Conservation (phyloP, 768 basidiomycete genomes). For the Trametes coccinea region DNA sequence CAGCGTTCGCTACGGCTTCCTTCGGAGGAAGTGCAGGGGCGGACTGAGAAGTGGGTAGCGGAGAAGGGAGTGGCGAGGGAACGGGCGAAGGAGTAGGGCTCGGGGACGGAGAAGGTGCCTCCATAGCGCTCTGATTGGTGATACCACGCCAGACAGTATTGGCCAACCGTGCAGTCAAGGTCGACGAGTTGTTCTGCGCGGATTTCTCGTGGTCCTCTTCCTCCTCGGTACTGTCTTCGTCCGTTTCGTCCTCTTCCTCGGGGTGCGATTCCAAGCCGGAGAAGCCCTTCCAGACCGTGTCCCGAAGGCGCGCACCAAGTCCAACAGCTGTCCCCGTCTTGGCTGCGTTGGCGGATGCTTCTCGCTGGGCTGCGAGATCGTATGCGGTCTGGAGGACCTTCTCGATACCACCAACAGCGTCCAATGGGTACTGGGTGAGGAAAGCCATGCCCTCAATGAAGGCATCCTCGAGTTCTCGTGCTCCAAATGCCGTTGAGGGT, state of each 20-base stretch:
- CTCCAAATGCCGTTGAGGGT: slow-evolving; percentile 45
- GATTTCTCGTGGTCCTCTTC: slow-evolving; percentile 11
- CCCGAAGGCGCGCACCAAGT: slow-evolving; percentile 57
- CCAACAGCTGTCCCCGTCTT: slow-evolving; percentile 33
- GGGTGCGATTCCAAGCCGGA: slow-evolving; percentile 37
- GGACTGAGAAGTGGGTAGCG: slow-evolving; percentile 20
- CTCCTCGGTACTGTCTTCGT: slow-evolving; percentile 31
- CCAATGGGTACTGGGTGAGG: slow-evolving; percentile 64
- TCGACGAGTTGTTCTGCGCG: slow-evolving; percentile 29
- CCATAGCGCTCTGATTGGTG: slow-evolving; percentile 75
- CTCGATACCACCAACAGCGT: slow-evolving; percentile 69
- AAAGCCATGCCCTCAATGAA: slow-evolving; percentile 67
- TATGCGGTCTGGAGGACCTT: slow-evolving; percentile 65
- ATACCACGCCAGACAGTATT: slow-evolving; percentile 75
- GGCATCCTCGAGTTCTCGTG: slow-evolving; percentile 58
- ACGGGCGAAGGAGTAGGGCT: slow-evolving; percentile 25
- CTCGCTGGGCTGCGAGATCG: slow-evolving; percentile 57
- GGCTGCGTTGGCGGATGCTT: slow-evolving; percentile 36
- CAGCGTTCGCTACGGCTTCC: slow-evolving; percentile 16
- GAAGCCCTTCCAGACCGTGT: slow-evolving; percentile 69
- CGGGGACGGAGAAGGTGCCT: slow-evolving; percentile 43
- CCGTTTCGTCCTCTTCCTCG: slow-evolving; percentile 34
- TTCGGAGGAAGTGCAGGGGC: slow-evolving; percentile 19
- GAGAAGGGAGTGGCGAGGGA: slow-evolving; percentile 25
- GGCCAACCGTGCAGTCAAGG: slow-evolving; percentile 55